Conservation (phyloP, 129 eudicot genomes). For the Helianthus tuberosus region DNA sequence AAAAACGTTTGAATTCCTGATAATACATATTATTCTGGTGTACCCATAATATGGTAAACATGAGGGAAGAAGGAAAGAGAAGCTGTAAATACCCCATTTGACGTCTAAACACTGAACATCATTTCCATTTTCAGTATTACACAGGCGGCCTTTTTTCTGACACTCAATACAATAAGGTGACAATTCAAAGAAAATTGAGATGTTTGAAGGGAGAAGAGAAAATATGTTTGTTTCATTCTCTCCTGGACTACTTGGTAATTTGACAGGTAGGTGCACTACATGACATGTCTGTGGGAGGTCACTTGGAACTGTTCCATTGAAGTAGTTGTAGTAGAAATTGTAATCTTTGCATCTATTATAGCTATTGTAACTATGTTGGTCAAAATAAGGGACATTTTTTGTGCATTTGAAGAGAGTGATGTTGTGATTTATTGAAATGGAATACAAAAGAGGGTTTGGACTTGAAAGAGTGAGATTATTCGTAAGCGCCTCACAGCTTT, state of each 20-base stretch:
- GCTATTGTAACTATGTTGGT: not conserved
- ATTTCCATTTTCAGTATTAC: not conserved
- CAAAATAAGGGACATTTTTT: not conserved
- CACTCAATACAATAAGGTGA: conserved; percentile 16
- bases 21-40: not conserved
- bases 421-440: not conserved
- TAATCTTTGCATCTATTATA: conserved; percentile 12
- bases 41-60: no score
- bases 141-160: conserved; percentile 8
- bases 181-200: not conserved
- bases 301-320: not conserved
- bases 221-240: conserved; percentile 11
- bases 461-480: conserved; percentile 8
- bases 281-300: conserved; percentile 23
- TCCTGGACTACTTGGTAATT: not conserved
- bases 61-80: not conserved
- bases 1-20: no score
- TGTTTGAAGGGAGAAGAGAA: not conserved
- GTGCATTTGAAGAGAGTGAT: conserved; percentile 46
- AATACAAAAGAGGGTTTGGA: conserved; percentile 29
- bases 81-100: not conserved
- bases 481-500: conserved; percentile 27
- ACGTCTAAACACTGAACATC: conserved; percentile 1
- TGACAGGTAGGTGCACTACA: not conserved
- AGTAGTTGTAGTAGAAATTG: conserved; percentile 9